Conservation (phyloP, 225 moss, liverwort and hornwort genomes). For the Pleurozium schreberi region DNA sequence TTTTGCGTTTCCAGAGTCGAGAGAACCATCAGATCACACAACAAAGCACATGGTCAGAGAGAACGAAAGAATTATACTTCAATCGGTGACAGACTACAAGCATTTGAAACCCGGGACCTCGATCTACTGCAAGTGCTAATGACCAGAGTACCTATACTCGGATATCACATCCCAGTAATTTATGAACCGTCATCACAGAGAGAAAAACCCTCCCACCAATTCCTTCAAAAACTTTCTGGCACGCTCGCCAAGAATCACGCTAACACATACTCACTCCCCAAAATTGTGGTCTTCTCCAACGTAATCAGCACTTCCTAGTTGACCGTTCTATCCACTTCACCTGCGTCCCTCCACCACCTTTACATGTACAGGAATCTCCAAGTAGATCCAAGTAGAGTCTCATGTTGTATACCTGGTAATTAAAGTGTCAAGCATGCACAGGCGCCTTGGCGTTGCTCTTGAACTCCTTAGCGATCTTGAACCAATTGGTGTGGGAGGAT, state of each 20-base stretch:
- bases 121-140: neutral
- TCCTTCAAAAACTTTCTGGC: neutral
- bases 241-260: neutral
- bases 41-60: neutral
- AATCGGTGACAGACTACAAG: neutral
- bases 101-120: neutral
- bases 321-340: neutral
- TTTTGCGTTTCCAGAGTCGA: neutral
- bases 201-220: neutral
- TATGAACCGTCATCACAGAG: neutral
- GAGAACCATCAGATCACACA: neutral
- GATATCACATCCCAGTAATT: neutral
- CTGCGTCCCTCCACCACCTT: neutral
- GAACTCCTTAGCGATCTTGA: slow-evolving; percentile 59
- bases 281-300: neutral
- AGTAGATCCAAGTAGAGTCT: neutral
- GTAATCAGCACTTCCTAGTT: neutral
- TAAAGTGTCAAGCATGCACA: neutral
- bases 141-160: neutral
- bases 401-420: neutral
- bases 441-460: neutral
- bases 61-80: slow-evolving; percentile 9
- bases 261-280: neutral
- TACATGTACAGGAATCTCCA: slow-evolving; percentile 5
- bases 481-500: slow-evolving; percentile 69